These are phyloP conservation scores for Ephemerocybe angulata DNA, from an alignment of 768 basidiomycete genomes.

Conservation along the genomic window DNA sequence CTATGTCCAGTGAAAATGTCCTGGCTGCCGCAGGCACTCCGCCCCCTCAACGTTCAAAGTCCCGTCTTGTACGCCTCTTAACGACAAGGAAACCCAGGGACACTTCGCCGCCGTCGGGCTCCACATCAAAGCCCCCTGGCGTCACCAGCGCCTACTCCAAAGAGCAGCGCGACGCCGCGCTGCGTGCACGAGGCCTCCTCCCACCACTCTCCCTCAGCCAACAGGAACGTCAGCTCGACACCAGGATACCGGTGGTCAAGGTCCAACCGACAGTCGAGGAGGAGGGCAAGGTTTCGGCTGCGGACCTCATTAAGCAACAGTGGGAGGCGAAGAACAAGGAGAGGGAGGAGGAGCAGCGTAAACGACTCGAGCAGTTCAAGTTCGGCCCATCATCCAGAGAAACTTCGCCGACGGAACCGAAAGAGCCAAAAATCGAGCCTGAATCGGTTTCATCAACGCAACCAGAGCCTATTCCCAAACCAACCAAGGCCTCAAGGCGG, in stretches of 20 bases:
- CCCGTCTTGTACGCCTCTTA: constrained; percentile 12
- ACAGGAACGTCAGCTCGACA: constrained; percentile 36
- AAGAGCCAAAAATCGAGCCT: background rate
- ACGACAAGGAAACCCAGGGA: constrained; percentile 9
- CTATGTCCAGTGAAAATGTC: constrained; percentile 2
- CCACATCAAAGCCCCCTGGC: constrained; percentile 13
- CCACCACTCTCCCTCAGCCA: constrained; percentile 45
- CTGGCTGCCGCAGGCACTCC: background rate
- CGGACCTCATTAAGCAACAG: constrained; percentile 48
- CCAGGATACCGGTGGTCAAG: constrained; percentile 32
- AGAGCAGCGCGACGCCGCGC: constrained; percentile 50
- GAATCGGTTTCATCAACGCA: background rate
- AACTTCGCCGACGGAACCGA: background rate
- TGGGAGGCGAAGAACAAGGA: constrained; percentile 45
- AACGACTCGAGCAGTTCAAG: constrained; percentile 32
- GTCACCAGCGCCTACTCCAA: constrained; percentile 25
- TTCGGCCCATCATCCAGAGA: constrained; percentile 24
- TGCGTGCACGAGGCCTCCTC: constrained; percentile 57
- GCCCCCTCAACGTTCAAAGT: constrained; percentile 15
- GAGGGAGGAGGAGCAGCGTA: constrained; percentile 19
- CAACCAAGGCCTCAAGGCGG: background rate
- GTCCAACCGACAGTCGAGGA: constrained; percentile 15
- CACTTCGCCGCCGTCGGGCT: background rate
- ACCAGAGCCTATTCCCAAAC: background rate
- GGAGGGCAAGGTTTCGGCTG: constrained; percentile 34